A percentile compares a stretch with the other conserved stretches of the same genome.
Conservation (phyloP, 2,329 filamentous ascomycete species). For the Xylariaceae sp. region DNA sequence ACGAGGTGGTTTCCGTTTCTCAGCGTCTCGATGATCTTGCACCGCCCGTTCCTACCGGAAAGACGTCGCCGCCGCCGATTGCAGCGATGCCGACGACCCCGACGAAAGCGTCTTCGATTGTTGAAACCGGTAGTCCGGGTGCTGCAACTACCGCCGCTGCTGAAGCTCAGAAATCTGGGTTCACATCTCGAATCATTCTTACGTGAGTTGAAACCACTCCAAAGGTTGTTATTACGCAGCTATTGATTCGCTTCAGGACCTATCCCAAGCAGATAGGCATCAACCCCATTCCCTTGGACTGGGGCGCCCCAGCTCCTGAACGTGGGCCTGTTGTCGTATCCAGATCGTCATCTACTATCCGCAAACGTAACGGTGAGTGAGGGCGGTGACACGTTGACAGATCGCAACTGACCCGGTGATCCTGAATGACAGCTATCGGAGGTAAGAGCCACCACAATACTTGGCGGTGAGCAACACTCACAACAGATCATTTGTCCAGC, state of each 20-base stretch:
- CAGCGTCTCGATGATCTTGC: constrained; percentile 24
- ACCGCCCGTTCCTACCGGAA: constrained; percentile 15
- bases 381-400: neutral
- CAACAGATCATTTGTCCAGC: constrained; percentile 13
- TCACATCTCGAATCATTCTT: constrained; percentile 52
- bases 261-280: constrained; percentile 94
- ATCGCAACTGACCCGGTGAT: neutral
- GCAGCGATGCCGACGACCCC: constrained; percentile 9
- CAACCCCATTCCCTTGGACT: constrained; percentile 82
- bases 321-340: constrained; percentile 89
- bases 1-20: constrained; percentile 25
- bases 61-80: constrained; percentile 10
- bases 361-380: constrained; percentile 70
- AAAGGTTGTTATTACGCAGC: neutral
- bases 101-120: constrained; percentile 9
- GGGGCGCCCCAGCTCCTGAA: constrained; percentile 73
- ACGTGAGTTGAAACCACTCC: constrained; percentile 34
- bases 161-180: constrained; percentile 36
- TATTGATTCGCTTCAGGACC: constrained; percentile 45
- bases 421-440: constrained; percentile 45
- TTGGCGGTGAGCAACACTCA: constrained; percentile 3
- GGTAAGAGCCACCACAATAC: constrained; percentile 35
- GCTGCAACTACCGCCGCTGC: constrained; percentile 17
- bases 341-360: constrained; percentile 68
- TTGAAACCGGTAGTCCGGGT: constrained; percentile 16